A percentile compares a stretch with the other conserved stretches of the same genome.
phyloP scores from a whole-genome alignment of 768 basidiomycete species.

The Suillus fuscotomentosus region DNA sequence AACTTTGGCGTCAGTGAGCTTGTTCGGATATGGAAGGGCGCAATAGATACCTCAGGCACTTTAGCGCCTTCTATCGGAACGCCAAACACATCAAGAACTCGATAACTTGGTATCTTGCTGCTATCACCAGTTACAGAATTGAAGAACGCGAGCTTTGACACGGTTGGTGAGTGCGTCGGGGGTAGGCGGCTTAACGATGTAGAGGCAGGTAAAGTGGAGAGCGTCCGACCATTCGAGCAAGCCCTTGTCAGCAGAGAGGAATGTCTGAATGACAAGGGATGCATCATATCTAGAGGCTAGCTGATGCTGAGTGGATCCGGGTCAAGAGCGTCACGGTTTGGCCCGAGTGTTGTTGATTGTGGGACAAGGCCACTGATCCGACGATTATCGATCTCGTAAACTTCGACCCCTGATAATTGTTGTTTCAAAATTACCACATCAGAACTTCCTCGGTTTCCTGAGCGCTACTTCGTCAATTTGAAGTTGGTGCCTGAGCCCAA shows the following conservation, averaged over 20 bases:
- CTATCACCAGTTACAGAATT: conserved; percentile 66
- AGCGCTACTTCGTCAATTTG: neutral
- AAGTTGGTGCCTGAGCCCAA: neutral
- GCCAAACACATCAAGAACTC: conserved; percentile 82
- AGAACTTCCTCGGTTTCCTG: neutral
- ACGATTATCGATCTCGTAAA: neutral
- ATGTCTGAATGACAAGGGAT: conserved; percentile 2
- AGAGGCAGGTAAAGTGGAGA: conserved; percentile 3
- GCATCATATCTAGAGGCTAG: conserved; percentile 13
- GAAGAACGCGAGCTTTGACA: conserved; percentile 72
- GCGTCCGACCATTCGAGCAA: conserved; percentile 14
- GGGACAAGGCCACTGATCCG: neutral
- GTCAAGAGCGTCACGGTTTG: neutral
- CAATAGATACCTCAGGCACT: conserved; percentile 64
- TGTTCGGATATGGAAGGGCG: neutral
- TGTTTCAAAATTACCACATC: neutral
- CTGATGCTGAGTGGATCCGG: neutral
- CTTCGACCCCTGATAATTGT: neutral
- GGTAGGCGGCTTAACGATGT: conserved; percentile 33
- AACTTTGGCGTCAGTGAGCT: conserved; percentile 8
- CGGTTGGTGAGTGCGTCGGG: conserved; percentile 55
- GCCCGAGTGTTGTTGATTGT: neutral
- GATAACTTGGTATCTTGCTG: conserved; percentile 78
- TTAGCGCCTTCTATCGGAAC: conserved; percentile 69
- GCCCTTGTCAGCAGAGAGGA: neutral